phyloP scores from a whole-genome alignment of 2,329 filamentous ascomycete species.

The Aspergillus sp. region DNA sequence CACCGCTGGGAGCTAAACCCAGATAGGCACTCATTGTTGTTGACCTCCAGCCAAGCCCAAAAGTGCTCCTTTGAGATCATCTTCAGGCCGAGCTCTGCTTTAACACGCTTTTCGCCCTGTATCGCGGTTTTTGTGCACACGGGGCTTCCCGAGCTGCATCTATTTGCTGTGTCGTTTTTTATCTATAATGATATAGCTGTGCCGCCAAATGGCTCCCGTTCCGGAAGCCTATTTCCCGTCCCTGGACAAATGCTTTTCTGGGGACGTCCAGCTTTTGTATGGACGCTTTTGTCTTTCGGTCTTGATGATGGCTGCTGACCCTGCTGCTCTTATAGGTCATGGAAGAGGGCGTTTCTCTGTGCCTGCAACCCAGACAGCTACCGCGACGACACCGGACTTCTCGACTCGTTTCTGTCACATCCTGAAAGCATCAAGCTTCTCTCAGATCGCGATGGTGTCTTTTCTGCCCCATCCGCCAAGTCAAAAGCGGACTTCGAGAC shows the following conservation, averaged over 20 bases:
- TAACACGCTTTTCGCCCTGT: constrained; percentile 26
- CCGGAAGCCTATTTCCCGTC: constrained; percentile 80
- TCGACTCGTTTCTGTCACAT: constrained; percentile 74
- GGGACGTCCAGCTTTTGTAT: constrained; percentile 79
- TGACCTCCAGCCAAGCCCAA: constrained; percentile 36
- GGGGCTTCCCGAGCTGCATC: constrained; percentile 11
- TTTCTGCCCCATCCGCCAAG: constrained; percentile 64
- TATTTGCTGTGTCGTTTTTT: constrained; percentile 18
- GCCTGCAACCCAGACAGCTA: constrained; percentile 47
- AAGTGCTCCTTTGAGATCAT: constrained; percentile 34
- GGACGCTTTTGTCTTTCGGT: constrained; percentile 18
- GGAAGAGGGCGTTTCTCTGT: constrained; percentile 61
- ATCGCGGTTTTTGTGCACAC: constrained; percentile 14
- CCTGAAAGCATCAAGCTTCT: constrained; percentile 70
- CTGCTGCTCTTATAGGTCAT: constrained; percentile 56
- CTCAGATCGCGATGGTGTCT: constrained; percentile 69
- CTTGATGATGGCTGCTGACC: constrained; percentile 27
- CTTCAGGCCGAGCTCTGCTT: constrained; percentile 31
- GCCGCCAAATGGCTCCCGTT: constrained; percentile 69
- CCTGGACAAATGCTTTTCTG: constrained; percentile 81
- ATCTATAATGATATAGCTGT: constrained; percentile 48
- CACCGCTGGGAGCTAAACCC: constrained; percentile 41
- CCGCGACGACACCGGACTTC: constrained; percentile 58
- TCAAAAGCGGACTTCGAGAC: constrained; percentile 77
- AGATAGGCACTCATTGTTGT: constrained; percentile 46